Percentiles rank a stretch among this genome's conserved stretches.
phyloP scores from a whole-genome alignment of 2,329 filamentous ascomycete genomes.

The Calcarisporium arbuscula region DNA sequence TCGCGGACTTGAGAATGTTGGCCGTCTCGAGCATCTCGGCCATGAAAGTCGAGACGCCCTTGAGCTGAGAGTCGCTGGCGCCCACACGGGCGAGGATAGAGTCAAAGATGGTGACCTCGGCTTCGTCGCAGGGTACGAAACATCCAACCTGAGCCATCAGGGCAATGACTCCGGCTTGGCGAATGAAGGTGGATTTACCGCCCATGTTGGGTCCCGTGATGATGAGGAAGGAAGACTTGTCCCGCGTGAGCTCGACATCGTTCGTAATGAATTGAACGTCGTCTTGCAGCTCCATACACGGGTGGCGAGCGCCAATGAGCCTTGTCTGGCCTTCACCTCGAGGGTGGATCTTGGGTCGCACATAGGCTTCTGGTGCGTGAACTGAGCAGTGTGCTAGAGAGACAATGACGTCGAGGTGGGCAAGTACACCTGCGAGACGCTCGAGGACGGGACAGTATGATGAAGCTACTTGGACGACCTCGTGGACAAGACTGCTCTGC shows the following conservation, averaged over 20 bases:
- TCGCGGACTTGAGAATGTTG: slow-evolving; percentile 96
- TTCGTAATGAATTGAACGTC: slow-evolving; percentile 99
- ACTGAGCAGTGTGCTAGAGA: slow-evolving; percentile 89
- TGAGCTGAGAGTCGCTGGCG: slow-evolving; percentile 92
- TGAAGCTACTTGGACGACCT: slow-evolving; percentile 87
- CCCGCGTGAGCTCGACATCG: slow-evolving; percentile 75
- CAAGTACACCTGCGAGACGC: slow-evolving; percentile 77
- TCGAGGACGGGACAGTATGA: slow-evolving; percentile 94
- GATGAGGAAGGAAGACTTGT: slow-evolving; percentile 82
- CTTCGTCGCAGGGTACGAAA: slow-evolving; percentile 87
- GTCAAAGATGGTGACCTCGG: slow-evolving; percentile 93
- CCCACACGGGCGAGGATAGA: slow-evolving; percentile 94
- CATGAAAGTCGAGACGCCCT: slow-evolving; percentile 98
- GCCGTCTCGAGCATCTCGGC: slow-evolving; percentile 98
- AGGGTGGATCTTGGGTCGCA: slow-evolving; percentile 82
- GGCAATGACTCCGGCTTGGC: slow-evolving; percentile 93
- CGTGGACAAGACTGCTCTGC: slow-evolving; percentile 81
- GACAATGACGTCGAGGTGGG: slow-evolving; percentile 91
- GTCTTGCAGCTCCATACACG: slow-evolving; percentile 98
- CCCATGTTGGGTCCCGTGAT: slow-evolving; percentile 99
- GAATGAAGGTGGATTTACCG: slow-evolving; percentile 96
- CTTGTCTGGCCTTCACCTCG: slow-evolving; percentile 84
- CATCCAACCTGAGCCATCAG: slow-evolving; percentile 96
- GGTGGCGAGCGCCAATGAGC: slow-evolving; percentile 89
- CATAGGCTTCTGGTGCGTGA: slow-evolving; percentile 86